A percentile compares a stretch with the other conserved stretches of the same genome.
phyloP scores from a whole-genome alignment of 2,329 filamentous ascomycete genomes.

The Fusarium buharicum region DNA sequence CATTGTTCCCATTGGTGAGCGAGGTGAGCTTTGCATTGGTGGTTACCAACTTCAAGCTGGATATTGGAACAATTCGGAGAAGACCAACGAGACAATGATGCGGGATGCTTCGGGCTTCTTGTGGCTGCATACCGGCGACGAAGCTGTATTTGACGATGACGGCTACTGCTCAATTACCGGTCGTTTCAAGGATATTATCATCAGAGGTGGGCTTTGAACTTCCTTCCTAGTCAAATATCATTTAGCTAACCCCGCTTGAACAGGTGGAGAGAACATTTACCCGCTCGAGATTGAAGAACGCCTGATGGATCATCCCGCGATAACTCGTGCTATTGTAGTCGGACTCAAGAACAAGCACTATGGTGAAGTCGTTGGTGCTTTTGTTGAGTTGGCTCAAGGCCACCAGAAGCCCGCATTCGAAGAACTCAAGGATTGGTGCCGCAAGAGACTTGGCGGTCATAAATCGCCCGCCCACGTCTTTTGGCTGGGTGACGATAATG shows the following conservation, averaged over 20 bases:
- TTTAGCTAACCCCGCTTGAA: constrained; percentile 32
- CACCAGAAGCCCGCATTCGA: constrained; percentile 57
- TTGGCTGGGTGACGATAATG: constrained; percentile 73
- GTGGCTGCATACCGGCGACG: constrained; percentile 76
- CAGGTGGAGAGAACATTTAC: constrained; percentile 77
- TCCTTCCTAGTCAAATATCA: constrained; percentile 21
- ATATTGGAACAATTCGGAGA: constrained; percentile 76
- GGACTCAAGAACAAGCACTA: constrained; percentile 76
- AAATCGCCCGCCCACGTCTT: constrained; percentile 80
- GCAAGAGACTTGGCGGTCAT: constrained; percentile 69
- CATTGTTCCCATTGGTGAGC: constrained; percentile 72
- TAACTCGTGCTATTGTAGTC: constrained; percentile 74
- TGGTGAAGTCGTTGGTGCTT: constrained; percentile 77
- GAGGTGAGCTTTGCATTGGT: constrained; percentile 80
- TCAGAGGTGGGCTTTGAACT: constrained; percentile 62
- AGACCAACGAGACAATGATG: constrained; percentile 72
- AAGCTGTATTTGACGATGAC: constrained; percentile 73
- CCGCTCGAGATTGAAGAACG: constrained; percentile 81
- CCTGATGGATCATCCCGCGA: constrained; percentile 70
- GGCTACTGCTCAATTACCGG: constrained; percentile 80
- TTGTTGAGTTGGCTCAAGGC: constrained; percentile 59
- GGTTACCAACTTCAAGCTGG: constrained; percentile 79
- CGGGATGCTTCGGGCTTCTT: constrained; percentile 63
- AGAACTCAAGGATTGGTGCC: constrained; percentile 71
- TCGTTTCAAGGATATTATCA: constrained; percentile 83